A percentile compares a stretch with the other conserved stretches of the same genome.
These are phyloP conservation scores for Mrakia blollopis DNA, from an alignment of 768 basidiomycete species.

Conservation along the genomic window DNA sequence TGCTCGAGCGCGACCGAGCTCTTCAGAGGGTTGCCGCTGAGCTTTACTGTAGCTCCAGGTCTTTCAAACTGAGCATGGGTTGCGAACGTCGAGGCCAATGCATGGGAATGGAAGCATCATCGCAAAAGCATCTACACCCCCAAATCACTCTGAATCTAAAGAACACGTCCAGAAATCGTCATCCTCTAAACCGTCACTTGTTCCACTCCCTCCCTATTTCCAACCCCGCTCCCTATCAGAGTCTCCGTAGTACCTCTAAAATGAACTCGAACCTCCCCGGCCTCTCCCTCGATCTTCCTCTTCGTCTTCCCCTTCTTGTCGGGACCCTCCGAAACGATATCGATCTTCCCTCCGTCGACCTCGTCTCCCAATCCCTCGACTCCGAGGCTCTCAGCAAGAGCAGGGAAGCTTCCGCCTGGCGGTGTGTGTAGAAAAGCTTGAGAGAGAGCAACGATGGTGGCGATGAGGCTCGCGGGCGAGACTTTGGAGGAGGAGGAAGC, in stretches of 20 bases:
- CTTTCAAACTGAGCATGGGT: too few relatives aligned
- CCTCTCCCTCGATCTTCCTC: slow-evolving; percentile 3
- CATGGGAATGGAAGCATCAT: too few relatives aligned
- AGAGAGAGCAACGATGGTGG: slow-evolving; percentile 2
- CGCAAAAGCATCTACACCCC: too few relatives aligned
- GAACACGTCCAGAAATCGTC: too few relatives aligned
- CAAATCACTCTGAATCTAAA: too few relatives aligned
- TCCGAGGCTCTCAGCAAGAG: neutral
- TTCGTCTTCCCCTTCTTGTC: slow-evolving; percentile 16
- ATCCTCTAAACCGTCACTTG: too few relatives aligned
- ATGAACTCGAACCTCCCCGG: slow-evolving; percentile 21
- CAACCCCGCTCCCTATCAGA: neutral
- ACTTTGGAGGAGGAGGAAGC: neutral
- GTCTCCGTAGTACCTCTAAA: neutral
- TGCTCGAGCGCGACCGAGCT: too few relatives aligned
- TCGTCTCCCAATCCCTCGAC: neutral
- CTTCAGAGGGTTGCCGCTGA: too few relatives aligned
- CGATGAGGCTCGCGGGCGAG: slow-evolving; percentile 15
- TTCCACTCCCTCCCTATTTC: too few relatives aligned
- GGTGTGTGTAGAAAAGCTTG: neutral
- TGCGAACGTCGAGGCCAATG: too few relatives aligned
- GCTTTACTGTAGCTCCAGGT: too few relatives aligned
- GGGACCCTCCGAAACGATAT: neutral
- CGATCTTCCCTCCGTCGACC: slow-evolving; percentile 13
- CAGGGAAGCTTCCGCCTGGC: neutral